Evolutionary conservation across 805 yeast species (phyloP).

Genomic region (Kodamaea restingae): DNA sequence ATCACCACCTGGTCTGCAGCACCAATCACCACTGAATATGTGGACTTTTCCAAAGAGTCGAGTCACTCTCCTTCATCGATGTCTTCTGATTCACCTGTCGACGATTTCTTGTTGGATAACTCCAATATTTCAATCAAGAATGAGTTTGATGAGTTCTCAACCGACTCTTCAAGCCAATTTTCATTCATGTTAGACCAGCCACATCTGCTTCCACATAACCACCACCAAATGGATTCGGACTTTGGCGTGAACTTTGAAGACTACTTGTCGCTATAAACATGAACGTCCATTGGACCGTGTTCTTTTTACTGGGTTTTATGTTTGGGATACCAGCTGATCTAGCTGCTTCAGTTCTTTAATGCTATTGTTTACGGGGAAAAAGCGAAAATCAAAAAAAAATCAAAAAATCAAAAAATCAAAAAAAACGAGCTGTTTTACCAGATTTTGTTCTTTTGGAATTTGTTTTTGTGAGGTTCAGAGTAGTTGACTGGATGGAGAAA

Average conservation of each 20-base stretch:
- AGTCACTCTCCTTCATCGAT: slow-evolving; percentile 6
- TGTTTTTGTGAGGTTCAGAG: slow-evolving; percentile 5
- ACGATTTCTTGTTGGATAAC: slow-evolving; percentile 14
- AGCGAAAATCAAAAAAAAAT: slow-evolving; percentile 8
- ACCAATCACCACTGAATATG: slow-evolving; percentile 33
- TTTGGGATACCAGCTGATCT: slow-evolving; percentile 8
- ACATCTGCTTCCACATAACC: slow-evolving; percentile 8
- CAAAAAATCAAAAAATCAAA: slow-evolving; percentile 9
- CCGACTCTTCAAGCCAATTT: slow-evolving; percentile 9
- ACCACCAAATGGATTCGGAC: slow-evolving; percentile 13
- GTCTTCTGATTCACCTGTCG: slow-evolving; percentile 8
- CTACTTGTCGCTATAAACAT: slow-evolving; percentile 25
- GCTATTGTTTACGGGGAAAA: slow-evolving; percentile 2
- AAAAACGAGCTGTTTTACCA: slow-evolving; percentile 14
- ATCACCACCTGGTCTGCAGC: slow-evolving; percentile 32
- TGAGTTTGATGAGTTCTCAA: slow-evolving; percentile 9
- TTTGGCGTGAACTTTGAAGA: slow-evolving; percentile 26
- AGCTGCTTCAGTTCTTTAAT: slow-evolving; percentile 8
- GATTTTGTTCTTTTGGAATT: not conserved
- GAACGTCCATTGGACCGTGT: slow-evolving; percentile 13
- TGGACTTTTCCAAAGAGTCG: slow-evolving; percentile 15
- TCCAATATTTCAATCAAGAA: slow-evolving; percentile 4
- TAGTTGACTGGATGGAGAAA: not conserved
- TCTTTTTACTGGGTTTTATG: slow-evolving; percentile 7
- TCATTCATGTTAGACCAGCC: slow-evolving; percentile 10